phyloP scores from a whole-genome alignment of 306 rosid species.

The Cyclanthera cordifolia region DNA sequence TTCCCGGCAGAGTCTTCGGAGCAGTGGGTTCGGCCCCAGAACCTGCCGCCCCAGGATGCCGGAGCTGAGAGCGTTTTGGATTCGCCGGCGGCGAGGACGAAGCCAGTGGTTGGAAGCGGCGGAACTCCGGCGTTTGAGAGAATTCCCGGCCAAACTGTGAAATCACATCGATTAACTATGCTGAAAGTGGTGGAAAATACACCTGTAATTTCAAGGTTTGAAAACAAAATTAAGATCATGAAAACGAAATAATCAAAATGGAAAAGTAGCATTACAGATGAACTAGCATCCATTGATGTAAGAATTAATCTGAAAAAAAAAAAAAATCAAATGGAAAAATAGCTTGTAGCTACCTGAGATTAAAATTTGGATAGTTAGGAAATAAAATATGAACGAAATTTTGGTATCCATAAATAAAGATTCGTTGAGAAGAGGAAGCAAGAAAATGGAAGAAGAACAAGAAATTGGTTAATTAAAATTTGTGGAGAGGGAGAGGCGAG shows the following conservation, averaged over 20 bases:
- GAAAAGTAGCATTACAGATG: too few relatives aligned
- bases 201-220: conserved; percentile 21
- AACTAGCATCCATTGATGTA: too few relatives aligned
- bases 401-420: background rate
- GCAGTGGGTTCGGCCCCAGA: conserved; percentile 80
- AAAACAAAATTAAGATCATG: background rate
- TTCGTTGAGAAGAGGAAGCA: background rate
- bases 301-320: background rate
- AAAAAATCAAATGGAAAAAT: background rate
- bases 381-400: background rate
- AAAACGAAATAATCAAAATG: background rate
- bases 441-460: background rate
- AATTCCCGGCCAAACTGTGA: conserved; percentile 85
- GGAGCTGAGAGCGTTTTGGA: conserved; percentile 47
- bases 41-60: conserved; percentile 70
- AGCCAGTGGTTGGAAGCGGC: conserved; percentile 53
- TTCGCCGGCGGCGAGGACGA: conserved; percentile 47
- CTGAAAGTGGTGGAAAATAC: conserved; percentile 56
- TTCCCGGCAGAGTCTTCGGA: conserved; percentile 36
- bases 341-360: background rate
- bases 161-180: conserved; percentile 57
- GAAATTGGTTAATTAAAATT: too few relatives aligned
- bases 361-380: background rate
- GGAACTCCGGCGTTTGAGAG: conserved; percentile 69
- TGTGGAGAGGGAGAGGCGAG: background rate